These are phyloP conservation scores for Solanum tarapatanum DNA, from an alignment of 257 asterid species.

Conservation along the genomic window DNA sequence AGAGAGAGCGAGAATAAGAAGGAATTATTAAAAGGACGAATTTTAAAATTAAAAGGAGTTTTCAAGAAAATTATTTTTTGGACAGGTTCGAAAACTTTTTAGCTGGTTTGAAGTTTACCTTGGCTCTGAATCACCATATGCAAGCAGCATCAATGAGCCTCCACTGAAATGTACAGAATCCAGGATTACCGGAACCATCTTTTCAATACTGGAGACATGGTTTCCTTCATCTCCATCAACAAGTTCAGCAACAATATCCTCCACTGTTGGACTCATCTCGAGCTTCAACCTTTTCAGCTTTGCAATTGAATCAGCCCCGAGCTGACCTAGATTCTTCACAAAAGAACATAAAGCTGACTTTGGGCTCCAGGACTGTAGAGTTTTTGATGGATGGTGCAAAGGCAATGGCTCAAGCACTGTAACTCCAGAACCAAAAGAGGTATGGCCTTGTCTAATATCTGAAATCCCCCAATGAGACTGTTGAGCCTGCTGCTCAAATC, in stretches of 20 bases:
- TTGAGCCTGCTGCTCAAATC: conserved; percentile 28
- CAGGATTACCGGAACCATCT: conserved; percentile 56
- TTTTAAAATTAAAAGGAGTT: not conserved
- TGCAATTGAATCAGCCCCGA: conserved; percentile 35
- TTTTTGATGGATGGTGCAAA: conserved; percentile 16
- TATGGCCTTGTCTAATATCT: conserved; percentile 23
- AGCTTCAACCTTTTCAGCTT: conserved; percentile 54
- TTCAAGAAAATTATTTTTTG: not conserved
- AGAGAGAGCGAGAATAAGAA: not conserved
- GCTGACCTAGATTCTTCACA: conserved; percentile 27
- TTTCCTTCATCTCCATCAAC: conserved; percentile 49
- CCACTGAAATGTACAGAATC: conserved; percentile 82
- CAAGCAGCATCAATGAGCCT: conserved; percentile 85
- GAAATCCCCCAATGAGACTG: conserved; percentile 17
- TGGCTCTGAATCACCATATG: conserved; percentile 91
- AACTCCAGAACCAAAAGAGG: conserved; percentile 16
- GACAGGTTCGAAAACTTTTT: not conserved
- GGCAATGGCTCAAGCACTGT: conserved; percentile 24
- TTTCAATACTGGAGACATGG: conserved; percentile 36
- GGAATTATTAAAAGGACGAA: not conserved
- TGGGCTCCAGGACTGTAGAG: conserved; percentile 21
- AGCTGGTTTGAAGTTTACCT: conserved; percentile 37
- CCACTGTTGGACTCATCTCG: conserved; percentile 46
- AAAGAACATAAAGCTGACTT: conserved; percentile 28
- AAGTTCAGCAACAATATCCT: conserved; percentile 58